Conservation (phyloP, 805 yeast species). For the Wickerhamomyces alni region DNA sequence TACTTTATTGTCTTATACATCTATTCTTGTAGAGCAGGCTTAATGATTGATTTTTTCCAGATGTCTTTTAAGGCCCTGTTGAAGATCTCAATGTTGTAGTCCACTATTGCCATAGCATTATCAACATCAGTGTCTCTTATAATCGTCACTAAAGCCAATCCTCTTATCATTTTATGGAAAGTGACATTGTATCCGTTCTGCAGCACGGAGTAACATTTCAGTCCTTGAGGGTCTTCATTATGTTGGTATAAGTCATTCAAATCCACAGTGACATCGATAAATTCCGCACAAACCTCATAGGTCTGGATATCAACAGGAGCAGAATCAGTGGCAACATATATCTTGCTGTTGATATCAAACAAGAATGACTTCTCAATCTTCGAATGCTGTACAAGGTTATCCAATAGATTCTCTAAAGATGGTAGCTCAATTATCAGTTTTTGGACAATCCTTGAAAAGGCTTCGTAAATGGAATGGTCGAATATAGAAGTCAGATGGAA, state of each 20-base stretch:
- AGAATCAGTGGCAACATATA: conserved; percentile 93
- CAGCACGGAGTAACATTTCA: conserved; percentile 66
- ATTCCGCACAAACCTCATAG: conserved; percentile 95
- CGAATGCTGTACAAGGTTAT: conserved; percentile 80
- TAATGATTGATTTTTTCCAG: conserved; percentile 29
- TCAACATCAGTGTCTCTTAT: conserved; percentile 48
- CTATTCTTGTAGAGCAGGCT: background rate
- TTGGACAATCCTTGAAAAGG: conserved; percentile 89
- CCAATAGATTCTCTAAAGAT: conserved; percentile 80
- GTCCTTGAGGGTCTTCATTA: conserved; percentile 26
- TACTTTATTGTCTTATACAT: background rate
- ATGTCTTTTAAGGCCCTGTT: conserved; percentile 70
- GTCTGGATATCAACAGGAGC: conserved; percentile 93
- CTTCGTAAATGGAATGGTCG: conserved; percentile 94
- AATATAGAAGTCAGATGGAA: conserved; percentile 91
- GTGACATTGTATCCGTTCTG: conserved; percentile 82
- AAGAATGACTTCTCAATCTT: conserved; percentile 89
- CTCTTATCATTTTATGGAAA: conserved; percentile 87
- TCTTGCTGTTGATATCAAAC: conserved; percentile 87
- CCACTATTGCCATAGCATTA: conserved; percentile 59
- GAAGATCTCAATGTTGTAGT: conserved; percentile 81
- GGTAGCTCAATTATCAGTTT: conserved; percentile 87
- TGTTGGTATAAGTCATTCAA: conserved; percentile 62
- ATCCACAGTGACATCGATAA: conserved; percentile 90
- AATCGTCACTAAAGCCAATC: conserved; percentile 84